Conservation (phyloP, 2,329 filamentous ascomycete genomes). For the Aschersonia sp. region DNA sequence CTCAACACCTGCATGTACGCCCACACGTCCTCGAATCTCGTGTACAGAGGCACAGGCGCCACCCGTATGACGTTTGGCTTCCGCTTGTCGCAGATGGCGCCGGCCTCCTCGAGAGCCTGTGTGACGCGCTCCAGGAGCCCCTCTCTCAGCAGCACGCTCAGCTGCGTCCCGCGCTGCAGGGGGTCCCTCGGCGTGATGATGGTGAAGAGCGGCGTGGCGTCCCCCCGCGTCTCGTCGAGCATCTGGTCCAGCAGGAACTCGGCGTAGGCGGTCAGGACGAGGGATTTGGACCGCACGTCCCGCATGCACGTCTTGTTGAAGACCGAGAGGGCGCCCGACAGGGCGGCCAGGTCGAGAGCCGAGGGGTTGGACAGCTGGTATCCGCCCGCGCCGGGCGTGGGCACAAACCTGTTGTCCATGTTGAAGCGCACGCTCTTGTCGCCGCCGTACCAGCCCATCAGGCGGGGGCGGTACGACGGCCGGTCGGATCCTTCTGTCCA, state of each 20-base stretch:
- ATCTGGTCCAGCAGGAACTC: conserved; percentile 47
- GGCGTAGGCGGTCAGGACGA: conserved; percentile 62
- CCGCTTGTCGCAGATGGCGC: conserved; percentile 68
- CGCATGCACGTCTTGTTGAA: conserved; percentile 59
- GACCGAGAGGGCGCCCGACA: conserved; percentile 57
- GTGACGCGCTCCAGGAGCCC: conserved; percentile 59
- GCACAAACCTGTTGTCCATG: conserved; percentile 71
- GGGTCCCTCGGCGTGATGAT: conserved; percentile 59
- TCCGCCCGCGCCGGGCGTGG: conserved; percentile 63
- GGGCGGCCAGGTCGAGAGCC: conserved; percentile 61
- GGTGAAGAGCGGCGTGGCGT: conserved; percentile 28
- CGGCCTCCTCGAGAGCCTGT: conserved; percentile 46
- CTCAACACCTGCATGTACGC: conserved; percentile 28
- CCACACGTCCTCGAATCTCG: conserved; percentile 59
- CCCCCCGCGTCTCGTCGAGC: conserved; percentile 14
- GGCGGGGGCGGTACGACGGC: conserved; percentile 42
- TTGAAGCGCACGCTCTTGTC: conserved; percentile 63
- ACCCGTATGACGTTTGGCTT: conserved; percentile 76
- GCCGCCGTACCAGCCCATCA: conserved; percentile 79
- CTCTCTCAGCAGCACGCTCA: conserved; percentile 55
- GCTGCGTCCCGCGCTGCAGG: conserved; percentile 57
- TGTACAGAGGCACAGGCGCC: conserved; percentile 74
- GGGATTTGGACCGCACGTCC: conserved; percentile 53
- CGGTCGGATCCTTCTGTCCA: conserved; percentile 18
- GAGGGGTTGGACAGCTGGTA: conserved; percentile 78